A percentile compares a stretch with the other conserved stretches of the same genome.
Evolutionary conservation across 1,139 yeast species (phyloP).

Genomic region (Yamadazyma diddensiae): DNA sequence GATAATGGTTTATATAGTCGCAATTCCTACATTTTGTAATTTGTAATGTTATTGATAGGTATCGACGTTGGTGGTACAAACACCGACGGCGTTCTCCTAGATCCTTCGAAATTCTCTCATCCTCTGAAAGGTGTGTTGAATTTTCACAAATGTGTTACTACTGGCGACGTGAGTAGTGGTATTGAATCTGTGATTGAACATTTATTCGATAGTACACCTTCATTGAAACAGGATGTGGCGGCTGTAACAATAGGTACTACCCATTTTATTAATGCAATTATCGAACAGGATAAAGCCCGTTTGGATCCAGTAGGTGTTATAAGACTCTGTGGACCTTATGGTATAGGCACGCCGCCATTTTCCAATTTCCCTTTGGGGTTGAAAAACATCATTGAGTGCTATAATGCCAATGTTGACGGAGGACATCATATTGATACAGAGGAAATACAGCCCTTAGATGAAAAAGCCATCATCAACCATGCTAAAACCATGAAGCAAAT

Average conservation of each 20-base stretch:
- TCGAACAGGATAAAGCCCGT: slow-evolving; percentile 36
- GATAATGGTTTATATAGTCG: background rate
- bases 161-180: slow-evolving; percentile 41
- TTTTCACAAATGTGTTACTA: slow-evolving; percentile 41
- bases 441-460: slow-evolving; percentile 28
- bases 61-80: slow-evolving; percentile 51
- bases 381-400: slow-evolving; percentile 25
- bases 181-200: slow-evolving; percentile 31
- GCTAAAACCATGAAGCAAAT: slow-evolving; percentile 22
- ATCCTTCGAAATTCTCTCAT: slow-evolving; percentile 23
- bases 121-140: slow-evolving; percentile 30
- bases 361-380: slow-evolving; percentile 39
- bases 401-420: slow-evolving; percentile 29
- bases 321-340: slow-evolving; percentile 36
- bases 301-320: slow-evolving; percentile 39
- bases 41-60: slow-evolving; percentile 27
- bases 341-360: slow-evolving; percentile 32
- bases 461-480: slow-evolving; percentile 24
- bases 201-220: slow-evolving; percentile 17
- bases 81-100: slow-evolving; percentile 43
- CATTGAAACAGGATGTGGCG: slow-evolving; percentile 16
- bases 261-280: slow-evolving; percentile 44
- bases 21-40: no score
- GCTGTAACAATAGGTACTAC: slow-evolving; percentile 45
- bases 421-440: slow-evolving; percentile 40